Percentiles rank a stretch among this genome's conserved stretches.
Conservation (phyloP, 164 flowering plant species). For the Macadamia integrifolia region DNA sequence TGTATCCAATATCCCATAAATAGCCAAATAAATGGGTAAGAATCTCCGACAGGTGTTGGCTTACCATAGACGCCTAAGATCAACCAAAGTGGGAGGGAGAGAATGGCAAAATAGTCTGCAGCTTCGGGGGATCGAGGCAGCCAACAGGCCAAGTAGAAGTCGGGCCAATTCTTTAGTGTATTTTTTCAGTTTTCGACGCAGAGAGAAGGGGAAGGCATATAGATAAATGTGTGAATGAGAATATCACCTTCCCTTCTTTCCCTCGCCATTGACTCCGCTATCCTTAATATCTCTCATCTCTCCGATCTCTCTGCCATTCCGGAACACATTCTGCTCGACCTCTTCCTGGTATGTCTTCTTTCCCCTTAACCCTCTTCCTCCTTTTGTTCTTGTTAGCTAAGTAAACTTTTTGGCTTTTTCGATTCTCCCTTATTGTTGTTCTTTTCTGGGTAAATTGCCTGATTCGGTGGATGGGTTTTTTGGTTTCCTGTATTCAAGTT, state of each 20-base stretch:
- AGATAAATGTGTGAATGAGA: constrained; percentile 43
- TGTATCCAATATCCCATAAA: too few relatives aligned
- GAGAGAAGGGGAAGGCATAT: neutral
- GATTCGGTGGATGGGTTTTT: neutral
- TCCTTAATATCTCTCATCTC: constrained; percentile 41
- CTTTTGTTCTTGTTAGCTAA: too few relatives aligned
- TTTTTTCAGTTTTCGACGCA: neutral
- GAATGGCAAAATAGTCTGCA: too few relatives aligned
- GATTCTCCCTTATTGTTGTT: neutral
- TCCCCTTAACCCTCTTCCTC: constrained; percentile 7
- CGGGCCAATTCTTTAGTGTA: too few relatives aligned
- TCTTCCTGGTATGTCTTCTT: constrained; percentile 42
- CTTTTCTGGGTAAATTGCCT: neutral
- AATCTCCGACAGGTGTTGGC: too few relatives aligned
- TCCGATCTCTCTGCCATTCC: constrained; percentile 75
- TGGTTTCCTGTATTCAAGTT: too few relatives aligned
- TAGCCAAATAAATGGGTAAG: too few relatives aligned
- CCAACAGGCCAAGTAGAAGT: too few relatives aligned
- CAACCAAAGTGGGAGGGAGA: too few relatives aligned
- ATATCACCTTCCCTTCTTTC: constrained; percentile 62
- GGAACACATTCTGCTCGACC: constrained; percentile 63
- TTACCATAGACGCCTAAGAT: too few relatives aligned
- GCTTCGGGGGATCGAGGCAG: too few relatives aligned
- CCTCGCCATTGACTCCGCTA: constrained; percentile 53
- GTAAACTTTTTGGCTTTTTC: neutral